Evolutionary conservation across 2,329 filamentous ascomycete genomes (phyloP), one percentile per base, ranked within the genome.

Genomic region (Neospermospora avenae): DNA sequence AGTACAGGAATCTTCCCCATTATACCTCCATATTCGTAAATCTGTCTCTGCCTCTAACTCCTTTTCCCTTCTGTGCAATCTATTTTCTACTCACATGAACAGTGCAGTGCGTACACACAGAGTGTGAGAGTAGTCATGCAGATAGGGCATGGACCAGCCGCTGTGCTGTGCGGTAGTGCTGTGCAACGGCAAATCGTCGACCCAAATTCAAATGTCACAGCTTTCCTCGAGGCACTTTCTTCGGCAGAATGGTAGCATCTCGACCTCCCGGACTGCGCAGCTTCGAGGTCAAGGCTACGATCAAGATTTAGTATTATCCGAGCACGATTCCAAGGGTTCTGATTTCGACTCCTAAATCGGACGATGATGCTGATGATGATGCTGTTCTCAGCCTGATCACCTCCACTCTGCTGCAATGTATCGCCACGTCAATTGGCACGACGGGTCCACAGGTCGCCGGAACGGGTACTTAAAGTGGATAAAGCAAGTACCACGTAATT

Each of bases 141-240:
- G 65, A 14, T 25, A 22, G 51, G 49, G 22, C 64, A 68, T 65
- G 57, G 60, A 39, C 60, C 68, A 41, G 44, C 44, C 52, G 46
- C 61, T 61, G 66, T 65, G 53, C 67, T 63, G 66, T 67, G 66
- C 65, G 48, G 55, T 51, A 16, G 58, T 52, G 57, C 58, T 46
- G 61, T 56, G 53, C 53, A 60, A 58, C 52, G 46, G 56, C 55
- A 57, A 28, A 49, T 48, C 34, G 34, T 41, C 51, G 35, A 54
- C 28, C n/a, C 14, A 39, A 54, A 39, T 35, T 18, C 10, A 37
- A 49, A 22, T 39, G 42, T 34, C 25, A 31, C 28, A 31, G 39
- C 39, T 13, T 53, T 7, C 14, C 34, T 51, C 55, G 45, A 49
- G 55, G 37, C 10, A 59, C 16, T 8, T 28, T 37, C 25, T 22